Evolutionary conservation across 2,329 filamentous ascomycete species (phyloP), one percentile per base, ranked within the genome.

Genomic region (Aspergillus sp.): DNA sequence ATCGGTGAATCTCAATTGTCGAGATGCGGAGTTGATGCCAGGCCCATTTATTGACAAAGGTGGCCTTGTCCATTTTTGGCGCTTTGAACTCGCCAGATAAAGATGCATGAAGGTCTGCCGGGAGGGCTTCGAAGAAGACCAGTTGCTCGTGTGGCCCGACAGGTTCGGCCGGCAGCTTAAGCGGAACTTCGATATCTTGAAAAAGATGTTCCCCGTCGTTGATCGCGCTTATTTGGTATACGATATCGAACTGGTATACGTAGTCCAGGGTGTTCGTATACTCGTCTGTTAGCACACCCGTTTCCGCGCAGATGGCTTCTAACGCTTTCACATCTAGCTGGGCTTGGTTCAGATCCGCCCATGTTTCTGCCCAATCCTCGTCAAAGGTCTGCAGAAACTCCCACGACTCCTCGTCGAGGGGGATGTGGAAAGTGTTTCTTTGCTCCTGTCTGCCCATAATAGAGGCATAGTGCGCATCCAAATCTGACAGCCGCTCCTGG

Each of bases 21-120:
- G 66, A 71, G 25, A 63, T 65, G 9, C 66, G 61, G 3, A 71
- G 57, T 21, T 64, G 61, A 34, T 71, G 65, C 0, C 69, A 62
- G 31, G 68, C 59, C 67, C 67, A 69, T 49, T 58, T 64, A 25
- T 66, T 64, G 47, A 70, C 58, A 44, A 65, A 68, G 6, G 49
- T 49, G 11, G 55, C 47, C 17, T 58, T 59, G n/a, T 58, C 57
- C 25, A 59, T 38, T 5, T 52, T 51, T 5, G 47, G 32, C 13
- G 29, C 23, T 1, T 29, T 32, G 13, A 38, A 38, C 34, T 38
- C 34, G 5, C 34, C 34, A n/a, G 34, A 38, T n/a, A 38, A 16
- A 3, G 34, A 38, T 38, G 16, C 34, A 38, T 38, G 11, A 13
- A 17, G 34, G 5, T 17, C 34, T 5, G 14, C 14, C 3, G 34